Evolutionary conservation across 2,329 filamentous ascomycete species (phyloP), one percentile per base, ranked within the genome.

Genomic region (Calycina marina): DNA sequence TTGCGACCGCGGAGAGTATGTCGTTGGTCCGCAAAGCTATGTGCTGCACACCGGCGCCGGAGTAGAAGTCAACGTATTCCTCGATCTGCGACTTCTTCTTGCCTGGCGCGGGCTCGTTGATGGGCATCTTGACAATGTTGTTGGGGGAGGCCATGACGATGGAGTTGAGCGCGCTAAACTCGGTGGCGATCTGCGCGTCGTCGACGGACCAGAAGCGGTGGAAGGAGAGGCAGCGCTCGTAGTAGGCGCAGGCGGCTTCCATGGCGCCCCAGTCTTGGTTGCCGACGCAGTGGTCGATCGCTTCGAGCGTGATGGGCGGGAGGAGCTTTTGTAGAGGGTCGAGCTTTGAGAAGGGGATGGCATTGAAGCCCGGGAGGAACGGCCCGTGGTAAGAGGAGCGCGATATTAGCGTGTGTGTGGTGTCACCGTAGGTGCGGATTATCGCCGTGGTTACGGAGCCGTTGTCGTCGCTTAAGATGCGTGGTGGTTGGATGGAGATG

Each of bases 131-230:
- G 58, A 94, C 84, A 4, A 79, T 56, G 36, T 88, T 79, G 61
- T 86, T 83, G 38, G 75, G 73, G 4, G 77, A 83, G 25, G 80
- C 72, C 85, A 94, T 93, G 52, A 94, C 88, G 49, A 94, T 76
- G 50, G 73, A 82, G 59, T 77, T 84, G 29, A 94, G 67, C 6
- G 88, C 85, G 1, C 78, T 85, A 67, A 83, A 94, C 53, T 93
- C 85, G 44, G 82, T 93, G 67, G 75, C 83, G 59, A 94, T 92
- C 54, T 92, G 74, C 45, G 73, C 79, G 64, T 94, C 88, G 56
- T 94, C 88, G 37, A 94, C 86, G 34, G 77, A 84, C 88, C 88
- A 94, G 75, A 94, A 94, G 44, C 86, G 82, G 63, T 93, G 85
- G 70, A 94, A 94, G 34, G 78, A 79, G 16, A 94, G 78, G 40